Percentiles rank a stretch among this genome's conserved stretches.
Evolutionary conservation across 352 stramenopile genomes (phyloP).

Genomic region (Globisporangium abappressorium): DNA sequence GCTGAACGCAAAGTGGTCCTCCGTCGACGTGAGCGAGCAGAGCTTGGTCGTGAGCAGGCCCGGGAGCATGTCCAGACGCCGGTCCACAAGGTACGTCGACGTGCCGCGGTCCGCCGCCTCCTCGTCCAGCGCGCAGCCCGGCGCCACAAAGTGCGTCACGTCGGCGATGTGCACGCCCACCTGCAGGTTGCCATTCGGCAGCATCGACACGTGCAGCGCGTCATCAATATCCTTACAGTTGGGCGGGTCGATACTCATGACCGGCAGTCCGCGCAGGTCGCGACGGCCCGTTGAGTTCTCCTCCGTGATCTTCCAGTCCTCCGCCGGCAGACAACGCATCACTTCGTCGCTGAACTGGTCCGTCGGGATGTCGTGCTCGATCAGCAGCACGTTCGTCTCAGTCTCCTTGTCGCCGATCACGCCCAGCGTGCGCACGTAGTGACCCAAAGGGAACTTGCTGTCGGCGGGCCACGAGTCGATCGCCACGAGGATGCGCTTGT

Average conservation of each 20-base stretch:
- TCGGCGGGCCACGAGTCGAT: conserved; percentile 94
- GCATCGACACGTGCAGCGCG: conserved; percentile 91
- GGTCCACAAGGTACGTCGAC: conserved; percentile 98
- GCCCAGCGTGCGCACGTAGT: conserved; percentile 97
- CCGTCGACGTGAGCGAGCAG: conserved; percentile 90
- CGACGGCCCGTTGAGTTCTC: conserved; percentile 89
- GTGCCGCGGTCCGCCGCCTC: conserved; percentile 91
- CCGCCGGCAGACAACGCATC: conserved; percentile 90
- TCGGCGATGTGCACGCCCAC: conserved; percentile 99
- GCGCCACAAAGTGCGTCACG: conserved; percentile 97
- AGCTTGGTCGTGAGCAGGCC: conserved; percentile 96
- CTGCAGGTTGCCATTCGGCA: conserved; percentile 92
- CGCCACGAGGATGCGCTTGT: conserved; percentile 92
- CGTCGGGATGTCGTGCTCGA: conserved; percentile 96
- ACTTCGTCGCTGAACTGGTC: conserved; percentile 84
- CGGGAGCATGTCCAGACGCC: conserved; percentile 98
- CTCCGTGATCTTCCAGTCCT: conserved; percentile 94
- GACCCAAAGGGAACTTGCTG: conserved; percentile 90
- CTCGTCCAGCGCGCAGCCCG: conserved; percentile 93
- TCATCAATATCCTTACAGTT: conserved; percentile 98
- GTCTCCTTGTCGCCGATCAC: conserved; percentile 95
- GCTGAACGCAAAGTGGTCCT: conserved; percentile 85
- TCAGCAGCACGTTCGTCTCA: conserved; percentile 94
- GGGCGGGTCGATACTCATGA: conserved; percentile 90
- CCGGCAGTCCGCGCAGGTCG: conserved; percentile 92